Conservation (phyloP, 1,284 basidiomycete species). For the Trichosporon asahii region DNA sequence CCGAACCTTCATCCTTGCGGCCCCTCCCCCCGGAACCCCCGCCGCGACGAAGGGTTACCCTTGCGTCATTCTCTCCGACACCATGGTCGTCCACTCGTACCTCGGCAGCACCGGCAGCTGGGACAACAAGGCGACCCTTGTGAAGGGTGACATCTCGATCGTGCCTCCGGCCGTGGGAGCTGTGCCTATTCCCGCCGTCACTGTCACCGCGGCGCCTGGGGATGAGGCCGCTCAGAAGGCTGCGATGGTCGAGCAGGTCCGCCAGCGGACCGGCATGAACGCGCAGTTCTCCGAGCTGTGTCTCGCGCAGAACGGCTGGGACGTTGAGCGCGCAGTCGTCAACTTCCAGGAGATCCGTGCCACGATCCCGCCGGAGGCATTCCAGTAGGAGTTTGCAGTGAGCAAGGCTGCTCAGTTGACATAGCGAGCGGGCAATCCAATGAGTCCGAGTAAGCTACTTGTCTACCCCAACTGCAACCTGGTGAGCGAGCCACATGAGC, state of each 20-base stretch:
- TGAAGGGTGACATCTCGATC: conserved; percentile 45
- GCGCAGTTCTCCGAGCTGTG: conserved; percentile 74
- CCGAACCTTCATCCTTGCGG: conserved; percentile 80
- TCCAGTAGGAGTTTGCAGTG: conserved; percentile 15
- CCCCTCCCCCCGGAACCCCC: conserved; percentile 71
- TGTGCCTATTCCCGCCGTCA: conserved; percentile 21
- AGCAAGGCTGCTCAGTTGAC: conserved; percentile 2
- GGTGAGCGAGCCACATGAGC: conserved; percentile 9
- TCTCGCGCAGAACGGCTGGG: conserved; percentile 74
- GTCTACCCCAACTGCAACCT: conserved; percentile 9
- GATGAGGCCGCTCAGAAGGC: conserved; percentile 25
- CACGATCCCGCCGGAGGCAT: conserved; percentile 41
- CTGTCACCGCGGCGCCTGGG: conserved; percentile 17
- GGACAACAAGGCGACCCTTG: conserved; percentile 34
- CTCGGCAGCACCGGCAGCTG: conserved; percentile 69
- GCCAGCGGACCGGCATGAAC: conserved; percentile 69
- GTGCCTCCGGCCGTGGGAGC: conserved; percentile 23
- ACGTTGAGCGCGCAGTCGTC: conserved; percentile 66
- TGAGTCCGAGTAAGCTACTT: conserved; percentile 3
- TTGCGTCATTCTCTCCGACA: conserved; percentile 83
- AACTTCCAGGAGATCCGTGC: conserved; percentile 67
- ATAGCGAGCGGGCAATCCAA: conserved; percentile 5
- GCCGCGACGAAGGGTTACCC: conserved; percentile 80
- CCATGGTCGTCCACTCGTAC: conserved; percentile 76
- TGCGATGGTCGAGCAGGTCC: conserved; percentile 59